phyloP scores from a whole-genome alignment of 371 early-diverging fungal genomes.

The Circinella umbellata region DNA sequence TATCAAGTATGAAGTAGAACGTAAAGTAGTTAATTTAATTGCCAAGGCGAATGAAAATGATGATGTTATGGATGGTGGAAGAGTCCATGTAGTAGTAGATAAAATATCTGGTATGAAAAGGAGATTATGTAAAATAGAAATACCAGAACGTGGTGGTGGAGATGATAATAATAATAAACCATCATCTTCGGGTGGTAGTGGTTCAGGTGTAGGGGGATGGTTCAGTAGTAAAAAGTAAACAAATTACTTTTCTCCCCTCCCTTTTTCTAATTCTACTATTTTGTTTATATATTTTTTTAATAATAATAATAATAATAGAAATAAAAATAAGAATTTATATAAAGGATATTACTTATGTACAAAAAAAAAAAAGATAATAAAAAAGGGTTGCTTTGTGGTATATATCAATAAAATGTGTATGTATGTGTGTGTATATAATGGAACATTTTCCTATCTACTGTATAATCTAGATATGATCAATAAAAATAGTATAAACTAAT shows the following conservation, averaged over 20 bases:
- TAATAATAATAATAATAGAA: background rate
- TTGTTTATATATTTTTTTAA: background rate
- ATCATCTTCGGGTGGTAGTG: constrained; percentile 17
- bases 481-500: constrained; percentile 66
- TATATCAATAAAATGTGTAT: too few relatives aligned
- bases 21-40: constrained; percentile 57
- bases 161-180: constrained; percentile 24
- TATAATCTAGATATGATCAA: constrained; percentile 38
- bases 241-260: background rate
- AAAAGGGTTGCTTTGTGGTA: too few relatives aligned
- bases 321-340: background rate
- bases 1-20: constrained; percentile 67
- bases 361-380: too few relatives aligned
- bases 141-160: constrained; percentile 45
- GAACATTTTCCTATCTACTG: background rate
- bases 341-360: too few relatives aligned
- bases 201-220: constrained; percentile 29
- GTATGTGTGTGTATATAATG: background rate
- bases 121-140: constrained; percentile 44
- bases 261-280: background rate
- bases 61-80: constrained; percentile 54
- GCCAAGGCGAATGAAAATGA: constrained; percentile 67
- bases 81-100: constrained; percentile 47
- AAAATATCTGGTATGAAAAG: constrained; percentile 36
- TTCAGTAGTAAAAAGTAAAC: constrained; percentile 40